Evolutionary conservation across 208 protist genomes (phyloP).

Genomic region (Novymonas esmeraldas): DNA sequence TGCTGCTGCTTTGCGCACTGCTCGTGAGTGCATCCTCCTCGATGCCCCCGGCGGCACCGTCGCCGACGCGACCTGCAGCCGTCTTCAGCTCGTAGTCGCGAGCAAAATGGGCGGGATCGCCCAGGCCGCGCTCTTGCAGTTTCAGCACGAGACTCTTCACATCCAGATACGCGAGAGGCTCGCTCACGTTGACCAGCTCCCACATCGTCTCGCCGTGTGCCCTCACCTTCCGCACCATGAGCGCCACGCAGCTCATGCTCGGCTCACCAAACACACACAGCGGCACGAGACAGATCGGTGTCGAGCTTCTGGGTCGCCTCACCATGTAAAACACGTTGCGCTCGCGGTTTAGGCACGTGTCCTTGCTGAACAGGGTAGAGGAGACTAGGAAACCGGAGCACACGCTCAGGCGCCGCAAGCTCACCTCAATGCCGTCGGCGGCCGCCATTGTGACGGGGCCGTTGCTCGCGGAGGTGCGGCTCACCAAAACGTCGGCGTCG

Average conservation of each 20-base stretch:
- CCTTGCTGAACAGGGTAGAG: constrained; percentile 63
- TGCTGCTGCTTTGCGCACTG: constrained; percentile 21
- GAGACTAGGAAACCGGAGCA: constrained; percentile 57
- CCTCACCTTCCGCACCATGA: constrained; percentile 74
- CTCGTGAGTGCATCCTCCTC: constrained; percentile 19
- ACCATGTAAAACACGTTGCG: constrained; percentile 72
- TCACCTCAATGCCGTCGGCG: constrained; percentile 67
- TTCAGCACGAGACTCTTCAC: constrained; percentile 58
- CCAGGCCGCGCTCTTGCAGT: constrained; percentile 60
- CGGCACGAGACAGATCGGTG: constrained; percentile 61
- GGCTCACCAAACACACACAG: constrained; percentile 32
- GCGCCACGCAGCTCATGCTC: constrained; percentile 49
- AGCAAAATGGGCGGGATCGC: constrained; percentile 51
- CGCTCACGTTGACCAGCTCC: constrained; percentile 78
- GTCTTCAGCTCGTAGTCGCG: constrained; percentile 44
- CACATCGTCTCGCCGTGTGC: constrained; percentile 50
- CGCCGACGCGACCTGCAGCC: constrained; percentile 3
- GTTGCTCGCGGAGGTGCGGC: constrained; percentile 26
- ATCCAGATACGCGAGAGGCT: constrained; percentile 47
- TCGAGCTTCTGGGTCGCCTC: constrained; percentile 33
- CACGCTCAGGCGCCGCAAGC: constrained; percentile 49
- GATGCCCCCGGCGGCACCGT: constrained; percentile 6
- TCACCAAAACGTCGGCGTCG: constrained; percentile 18
- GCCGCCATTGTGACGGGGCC: constrained; percentile 49
- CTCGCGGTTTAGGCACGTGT: constrained; percentile 31